Base-by-base conservation (phyloP, 306 rosid species). In the Nissolia schottii region DNA sequence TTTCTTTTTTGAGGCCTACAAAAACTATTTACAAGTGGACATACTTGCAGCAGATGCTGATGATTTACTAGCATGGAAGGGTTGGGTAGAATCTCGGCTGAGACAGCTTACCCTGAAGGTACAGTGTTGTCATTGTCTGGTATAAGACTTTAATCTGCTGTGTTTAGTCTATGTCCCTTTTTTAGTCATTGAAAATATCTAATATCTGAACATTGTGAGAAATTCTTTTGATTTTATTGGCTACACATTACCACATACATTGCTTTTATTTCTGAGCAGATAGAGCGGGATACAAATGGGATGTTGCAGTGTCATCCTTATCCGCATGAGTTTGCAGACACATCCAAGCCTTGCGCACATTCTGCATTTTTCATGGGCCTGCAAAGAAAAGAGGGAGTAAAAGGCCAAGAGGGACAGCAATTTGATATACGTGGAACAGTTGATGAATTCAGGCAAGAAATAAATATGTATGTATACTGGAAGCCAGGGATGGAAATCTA, bases 281-380 rank as follows among this genome's bases (percentile, higher is more conserved):
- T 94, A 82, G 98, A 94, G 80, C 84, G 98, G 63, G 98, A 94
- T 80, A 94, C 98, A 49, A 74, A 77, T 67, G 92, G 96, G 75
- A 86, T 94, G 92, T 81, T 94, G 81, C 98, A 91, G 84, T 94
- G 98, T 84, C 98, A 94, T 86, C 97, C 98, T 27, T 86, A 87
- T 63, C 98, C 98, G 13, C 85, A 86, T 37, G 98, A 94, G 80
- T 94, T 86, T 61, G 69, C 75, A 16, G 96, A 91, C 64, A 12
- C 83, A 37, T 87, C 95, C 64, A 94, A 87, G 82, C 87, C 84
- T 18, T 87, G 97, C 71, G 82, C 96, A 3, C 96, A 94, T 84
- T 83, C 87, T 80, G 95, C 99, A 41, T 94, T 89, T 85, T 94
- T 94, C 79, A 86, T 94, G 99, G 99, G 99, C 63, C 85, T 94